Percentiles rank a stretch among this genome's conserved stretches.
These are phyloP conservation scores for Pilatotrama ljubarskyi DNA, from an alignment of 768 basidiomycete genomes.

Conservation along the genomic window DNA sequence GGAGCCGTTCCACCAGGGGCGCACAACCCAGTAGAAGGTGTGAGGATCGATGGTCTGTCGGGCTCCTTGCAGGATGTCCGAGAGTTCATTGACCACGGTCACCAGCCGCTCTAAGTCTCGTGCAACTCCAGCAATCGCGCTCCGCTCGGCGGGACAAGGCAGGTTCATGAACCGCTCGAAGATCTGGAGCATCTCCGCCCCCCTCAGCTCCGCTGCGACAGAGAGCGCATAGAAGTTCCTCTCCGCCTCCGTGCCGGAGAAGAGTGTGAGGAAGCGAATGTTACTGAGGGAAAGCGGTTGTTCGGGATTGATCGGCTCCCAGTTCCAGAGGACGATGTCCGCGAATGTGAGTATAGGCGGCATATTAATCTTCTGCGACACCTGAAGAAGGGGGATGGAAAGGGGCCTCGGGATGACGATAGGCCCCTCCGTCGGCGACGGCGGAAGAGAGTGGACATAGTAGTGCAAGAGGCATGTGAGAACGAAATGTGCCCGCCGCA, in stretches of 20 bases:
- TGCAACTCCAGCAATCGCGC: slow-evolving; percentile 64
- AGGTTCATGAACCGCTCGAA: slow-evolving; percentile 85
- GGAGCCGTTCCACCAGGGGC: slow-evolving; percentile 93
- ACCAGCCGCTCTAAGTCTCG: slow-evolving; percentile 70
- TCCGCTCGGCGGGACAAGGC: slow-evolving; percentile 48
- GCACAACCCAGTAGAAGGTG: slow-evolving; percentile 84
- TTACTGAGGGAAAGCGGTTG: slow-evolving; percentile 68
- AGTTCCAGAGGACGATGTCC: slow-evolving; percentile 96
- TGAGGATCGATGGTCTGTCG: slow-evolving; percentile 77
- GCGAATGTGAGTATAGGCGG: slow-evolving; percentile 95
- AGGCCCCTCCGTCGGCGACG: slow-evolving; percentile 36
- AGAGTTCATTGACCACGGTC: slow-evolving; percentile 71
- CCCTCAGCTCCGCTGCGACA: slow-evolving; percentile 81
- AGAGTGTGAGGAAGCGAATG: slow-evolving; percentile 68
- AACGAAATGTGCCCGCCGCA: slow-evolving; percentile 87
- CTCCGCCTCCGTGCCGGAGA: slow-evolving; percentile 88
- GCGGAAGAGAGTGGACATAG: slow-evolving; percentile 81
- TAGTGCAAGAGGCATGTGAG: slow-evolving; percentile 88
- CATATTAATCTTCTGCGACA: slow-evolving; percentile 78
- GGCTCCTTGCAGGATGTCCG: slow-evolving; percentile 65
- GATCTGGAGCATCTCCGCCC: slow-evolving; percentile 82
- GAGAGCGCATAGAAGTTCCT: slow-evolving; percentile 84
- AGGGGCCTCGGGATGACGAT: slow-evolving; percentile 73
- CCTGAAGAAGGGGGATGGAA: slow-evolving; percentile 71
- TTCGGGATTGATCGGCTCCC: slow-evolving; percentile 57